A percentile compares a stretch with the other conserved stretches of the same genome.
These are phyloP conservation scores for Zoysia japonica DNA, from an alignment of 176 grass and related monocot species.

Conservation along the genomic window DNA sequence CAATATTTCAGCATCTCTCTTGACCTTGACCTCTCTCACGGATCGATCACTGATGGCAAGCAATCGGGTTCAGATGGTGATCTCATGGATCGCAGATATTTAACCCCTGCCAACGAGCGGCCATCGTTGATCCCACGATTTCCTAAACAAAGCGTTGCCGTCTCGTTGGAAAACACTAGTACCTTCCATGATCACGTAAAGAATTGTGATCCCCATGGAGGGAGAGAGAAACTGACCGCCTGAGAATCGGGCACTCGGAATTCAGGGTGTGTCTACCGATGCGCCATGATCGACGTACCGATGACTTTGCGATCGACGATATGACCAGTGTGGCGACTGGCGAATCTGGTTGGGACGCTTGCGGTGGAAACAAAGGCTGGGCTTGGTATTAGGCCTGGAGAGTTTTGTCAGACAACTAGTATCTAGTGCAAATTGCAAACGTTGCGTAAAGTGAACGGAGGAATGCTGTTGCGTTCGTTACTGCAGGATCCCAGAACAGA, in stretches of 20 bases:
- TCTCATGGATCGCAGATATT: slow-evolving; percentile 33
- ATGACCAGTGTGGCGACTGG: neutral
- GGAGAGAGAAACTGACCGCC: neutral
- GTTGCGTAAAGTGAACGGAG: slow-evolving; percentile 5
- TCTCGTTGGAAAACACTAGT: neutral
- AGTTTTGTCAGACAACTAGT: slow-evolving; percentile 19
- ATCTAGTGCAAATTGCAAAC: neutral
- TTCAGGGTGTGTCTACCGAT: neutral
- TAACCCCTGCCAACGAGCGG: slow-evolving; percentile 1
- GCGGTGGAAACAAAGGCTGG: neutral
- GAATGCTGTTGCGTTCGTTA: neutral
- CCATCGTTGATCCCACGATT: slow-evolving; percentile 31
- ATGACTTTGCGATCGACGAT: neutral
- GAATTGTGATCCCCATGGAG: neutral
- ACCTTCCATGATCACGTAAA: neutral
- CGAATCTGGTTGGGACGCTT: slow-evolving; percentile 10
- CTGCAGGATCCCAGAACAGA: slow-evolving; percentile 5
- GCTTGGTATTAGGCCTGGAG: too few species aligned
- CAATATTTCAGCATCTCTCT: neutral
- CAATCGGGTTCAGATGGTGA: neutral
- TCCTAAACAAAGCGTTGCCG: slow-evolving; percentile 13
- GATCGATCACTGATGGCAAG: too few species aligned
- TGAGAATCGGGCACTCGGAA: slow-evolving; percentile 15
- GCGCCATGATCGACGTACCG: neutral
- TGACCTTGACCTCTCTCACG: neutral